Conservation (phyloP, 164 flowering plant genomes). For the Chimonanthus praecox region DNA sequence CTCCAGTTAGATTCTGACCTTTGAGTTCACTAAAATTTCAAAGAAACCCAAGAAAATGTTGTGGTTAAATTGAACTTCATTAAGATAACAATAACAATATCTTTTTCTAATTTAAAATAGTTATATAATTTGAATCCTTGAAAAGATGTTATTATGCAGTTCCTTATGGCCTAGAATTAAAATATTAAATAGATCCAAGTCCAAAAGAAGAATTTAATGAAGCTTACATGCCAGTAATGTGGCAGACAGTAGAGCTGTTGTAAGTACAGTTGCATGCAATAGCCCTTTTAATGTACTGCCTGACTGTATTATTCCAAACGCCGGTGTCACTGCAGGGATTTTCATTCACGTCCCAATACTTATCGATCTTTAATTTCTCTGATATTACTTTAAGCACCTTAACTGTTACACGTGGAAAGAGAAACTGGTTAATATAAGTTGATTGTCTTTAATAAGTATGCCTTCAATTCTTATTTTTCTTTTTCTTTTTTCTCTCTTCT, state of each 20-base stretch:
- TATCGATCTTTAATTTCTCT: not conserved
- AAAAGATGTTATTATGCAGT: no score
- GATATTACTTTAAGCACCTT: not conserved
- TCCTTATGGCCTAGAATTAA: no score
- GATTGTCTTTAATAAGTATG: not conserved
- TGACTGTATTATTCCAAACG: not conserved
- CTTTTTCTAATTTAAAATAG: no score
- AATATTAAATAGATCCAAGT: not conserved
- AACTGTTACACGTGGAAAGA: not conserved
- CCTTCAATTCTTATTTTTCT: no score
- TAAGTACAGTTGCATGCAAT: not conserved
- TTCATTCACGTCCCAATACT: not conserved
- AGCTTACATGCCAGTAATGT: not conserved
- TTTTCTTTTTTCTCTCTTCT: no score
- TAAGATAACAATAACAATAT: not conserved
- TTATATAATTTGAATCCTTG: no score
- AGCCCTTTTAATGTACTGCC: not conserved
- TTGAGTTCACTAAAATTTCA: slow-evolving; percentile 5
- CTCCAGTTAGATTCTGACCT: slow-evolving; percentile 4
- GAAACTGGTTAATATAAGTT: not conserved
- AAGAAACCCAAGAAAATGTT: not conserved
- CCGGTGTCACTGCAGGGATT: not conserved
- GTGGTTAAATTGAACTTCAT: no score
- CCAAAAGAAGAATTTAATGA: not conserved
- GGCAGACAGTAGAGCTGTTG: not conserved